Conservation (phyloP, 106 monocot species). For the Amphibolis antarctica region DNA sequence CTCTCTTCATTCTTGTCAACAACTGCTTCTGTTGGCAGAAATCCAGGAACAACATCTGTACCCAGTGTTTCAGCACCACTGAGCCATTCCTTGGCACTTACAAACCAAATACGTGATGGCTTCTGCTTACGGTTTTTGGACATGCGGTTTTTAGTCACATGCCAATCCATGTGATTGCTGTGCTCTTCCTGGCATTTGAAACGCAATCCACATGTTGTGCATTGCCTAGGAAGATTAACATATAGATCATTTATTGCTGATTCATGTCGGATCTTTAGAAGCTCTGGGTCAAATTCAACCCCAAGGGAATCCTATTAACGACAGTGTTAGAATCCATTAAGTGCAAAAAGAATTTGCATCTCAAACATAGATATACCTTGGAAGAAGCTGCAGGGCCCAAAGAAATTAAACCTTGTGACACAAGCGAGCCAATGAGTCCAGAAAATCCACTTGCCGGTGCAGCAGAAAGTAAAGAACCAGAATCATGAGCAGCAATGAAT, state of each 20-base stretch:
- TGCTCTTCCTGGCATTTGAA: conserved; percentile 89
- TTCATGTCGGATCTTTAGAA: conserved; percentile 76
- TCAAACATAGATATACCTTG: conserved; percentile 33
- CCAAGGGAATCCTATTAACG: conserved; percentile 45
- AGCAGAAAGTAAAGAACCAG: conserved; percentile 24
- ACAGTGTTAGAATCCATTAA: not conserved
- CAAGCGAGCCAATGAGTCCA: conserved; percentile 63
- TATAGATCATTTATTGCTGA: conserved; percentile 74
- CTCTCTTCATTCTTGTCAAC: conserved; percentile 57
- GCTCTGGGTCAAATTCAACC: conserved; percentile 64
- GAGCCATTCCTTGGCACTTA: conserved; percentile 82
- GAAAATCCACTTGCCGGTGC: conserved; percentile 37
- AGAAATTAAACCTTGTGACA: conserved; percentile 78
- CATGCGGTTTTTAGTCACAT: conserved; percentile 76
- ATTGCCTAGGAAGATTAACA: conserved; percentile 69
- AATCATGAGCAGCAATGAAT: conserved; percentile 24
- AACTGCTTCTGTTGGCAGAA: conserved; percentile 55
- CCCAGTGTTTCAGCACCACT: conserved; percentile 74
- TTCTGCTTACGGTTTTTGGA: conserved; percentile 83
- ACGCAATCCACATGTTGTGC: conserved; percentile 86
- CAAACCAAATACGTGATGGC: conserved; percentile 93
- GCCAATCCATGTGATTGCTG: conserved; percentile 98
- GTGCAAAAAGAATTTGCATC: not conserved
- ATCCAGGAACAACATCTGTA: conserved; percentile 64
- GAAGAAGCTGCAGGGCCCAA: conserved; percentile 34